These are phyloP conservation scores for Glycine soja DNA, from an alignment of 306 rosid genomes.

Conservation along the genomic window DNA sequence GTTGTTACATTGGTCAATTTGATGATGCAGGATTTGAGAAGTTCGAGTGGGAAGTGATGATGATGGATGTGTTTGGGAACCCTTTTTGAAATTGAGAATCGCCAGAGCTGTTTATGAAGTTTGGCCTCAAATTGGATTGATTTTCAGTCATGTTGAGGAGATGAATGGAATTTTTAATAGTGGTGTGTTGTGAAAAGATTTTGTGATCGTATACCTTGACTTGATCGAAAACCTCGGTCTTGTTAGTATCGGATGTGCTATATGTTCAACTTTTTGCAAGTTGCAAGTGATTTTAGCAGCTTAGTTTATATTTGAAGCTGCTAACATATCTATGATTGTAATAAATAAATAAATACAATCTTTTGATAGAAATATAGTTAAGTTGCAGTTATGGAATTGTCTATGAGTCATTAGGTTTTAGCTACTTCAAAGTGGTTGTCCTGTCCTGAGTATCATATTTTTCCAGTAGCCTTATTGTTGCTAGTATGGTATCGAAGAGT, in stretches of 20 bases:
- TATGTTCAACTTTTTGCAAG: conserved; percentile 42
- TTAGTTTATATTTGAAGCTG: conserved; percentile 30
- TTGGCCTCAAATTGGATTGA: conserved; percentile 45
- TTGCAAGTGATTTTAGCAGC: conserved; percentile 40
- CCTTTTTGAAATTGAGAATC: conserved; percentile 15
- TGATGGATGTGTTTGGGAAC: conserved; percentile 35
- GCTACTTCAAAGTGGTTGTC: conserved; percentile 47
- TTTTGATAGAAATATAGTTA: conserved; percentile 32
- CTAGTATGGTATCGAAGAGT: conserved; percentile 39
- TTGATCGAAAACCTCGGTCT: conserved; percentile 47
- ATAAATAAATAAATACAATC: conserved; percentile 18
- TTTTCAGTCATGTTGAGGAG: conserved; percentile 40
- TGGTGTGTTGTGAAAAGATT: conserved; percentile 28
- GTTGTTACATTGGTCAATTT: conserved; percentile 37
- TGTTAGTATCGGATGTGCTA: conserved; percentile 38
- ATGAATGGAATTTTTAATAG: conserved; percentile 14
- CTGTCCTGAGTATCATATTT: conserved; percentile 30
- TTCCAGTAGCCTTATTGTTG: conserved; percentile 41
- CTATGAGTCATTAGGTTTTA: conserved; percentile 39
- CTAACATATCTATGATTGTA: conserved; percentile 29
- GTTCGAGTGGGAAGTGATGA: conserved; percentile 38
- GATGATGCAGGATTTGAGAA: conserved; percentile 61
- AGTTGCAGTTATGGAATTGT: conserved; percentile 34
- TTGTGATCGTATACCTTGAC: conserved; percentile 50
- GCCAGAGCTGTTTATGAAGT: conserved; percentile 5